Evolutionary conservation across 139 green algal genomes (phyloP).

Genomic region (Picocystis salinarum): DNA sequence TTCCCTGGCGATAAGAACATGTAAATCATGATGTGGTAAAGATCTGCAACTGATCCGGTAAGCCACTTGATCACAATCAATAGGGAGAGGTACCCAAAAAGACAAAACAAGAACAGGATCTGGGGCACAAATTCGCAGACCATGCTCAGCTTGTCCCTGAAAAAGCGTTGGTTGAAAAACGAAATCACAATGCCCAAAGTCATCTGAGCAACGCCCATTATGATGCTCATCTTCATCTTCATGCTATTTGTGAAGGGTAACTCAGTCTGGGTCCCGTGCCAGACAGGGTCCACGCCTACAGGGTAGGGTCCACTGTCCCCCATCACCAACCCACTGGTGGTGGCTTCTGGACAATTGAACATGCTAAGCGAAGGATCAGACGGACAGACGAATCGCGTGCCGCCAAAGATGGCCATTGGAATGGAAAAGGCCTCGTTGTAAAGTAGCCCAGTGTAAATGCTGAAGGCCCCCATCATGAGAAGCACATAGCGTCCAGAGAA

Average conservation of each 20-base stretch:
- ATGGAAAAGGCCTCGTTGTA: conserved; percentile 99
- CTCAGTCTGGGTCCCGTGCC: conserved; percentile 80
- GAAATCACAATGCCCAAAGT: conserved; percentile 84
- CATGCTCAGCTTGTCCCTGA: conserved; percentile 66
- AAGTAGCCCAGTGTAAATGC: conserved; percentile 79
- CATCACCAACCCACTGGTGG: too few relatives aligned
- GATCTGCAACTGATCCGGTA: conserved; percentile 56
- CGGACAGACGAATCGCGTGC: conserved; percentile 14
- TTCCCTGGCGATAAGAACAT: conserved; percentile 87
- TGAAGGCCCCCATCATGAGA: conserved; percentile 90
- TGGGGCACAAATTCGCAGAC: conserved; percentile 24
- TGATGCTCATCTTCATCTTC: conserved; percentile 99
- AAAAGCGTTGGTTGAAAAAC: conserved; percentile 75
- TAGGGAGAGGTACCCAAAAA: conserved; percentile 93
- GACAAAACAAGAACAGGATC: conserved; percentile 84
- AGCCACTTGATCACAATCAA: conserved; percentile 92
- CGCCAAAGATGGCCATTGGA: conserved; percentile 65
- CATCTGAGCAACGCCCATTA: conserved; percentile 89
- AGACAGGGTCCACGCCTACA: conserved; percentile 45
- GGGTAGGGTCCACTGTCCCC: too few relatives aligned
- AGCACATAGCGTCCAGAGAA: conserved; percentile 91
- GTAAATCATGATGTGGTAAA: conserved; percentile 98
- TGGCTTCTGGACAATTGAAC: too few relatives aligned
- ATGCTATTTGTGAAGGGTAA: conserved; percentile 86
- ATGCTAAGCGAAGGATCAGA: neutral